A percentile compares a stretch with the other conserved stretches of the same genome.
Conservation (phyloP, 768 basidiomycete genomes). For the Boletus barrowsii region DNA sequence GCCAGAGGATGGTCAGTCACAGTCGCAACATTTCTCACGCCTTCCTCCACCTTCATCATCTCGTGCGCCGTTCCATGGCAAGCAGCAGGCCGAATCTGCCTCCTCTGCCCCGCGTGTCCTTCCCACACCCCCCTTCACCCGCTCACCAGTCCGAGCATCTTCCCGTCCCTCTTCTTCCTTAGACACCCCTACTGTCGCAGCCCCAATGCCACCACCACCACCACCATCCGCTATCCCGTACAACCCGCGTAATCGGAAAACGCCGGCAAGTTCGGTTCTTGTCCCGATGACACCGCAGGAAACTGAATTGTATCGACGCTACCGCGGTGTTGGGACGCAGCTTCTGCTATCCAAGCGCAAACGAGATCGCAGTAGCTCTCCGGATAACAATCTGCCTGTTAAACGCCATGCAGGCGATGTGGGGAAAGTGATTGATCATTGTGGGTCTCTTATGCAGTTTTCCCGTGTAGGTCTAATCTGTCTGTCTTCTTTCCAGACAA, state of each 20-base stretch:
- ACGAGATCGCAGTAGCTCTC: slow-evolving; percentile 39
- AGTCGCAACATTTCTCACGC: slow-evolving; percentile 25
- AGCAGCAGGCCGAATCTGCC: slow-evolving; percentile 23
- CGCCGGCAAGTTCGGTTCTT: slow-evolving; percentile 60
- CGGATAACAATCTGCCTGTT: slow-evolving; percentile 39
- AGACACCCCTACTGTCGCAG: slow-evolving; percentile 20
- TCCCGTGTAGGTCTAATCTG: slow-evolving; percentile 3
- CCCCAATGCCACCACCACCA: slow-evolving; percentile 25
- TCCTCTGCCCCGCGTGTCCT: slow-evolving; percentile 21
- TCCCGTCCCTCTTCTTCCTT: slow-evolving; percentile 40
- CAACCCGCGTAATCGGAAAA: slow-evolving; percentile 58
- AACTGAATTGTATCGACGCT: slow-evolving; percentile 55
- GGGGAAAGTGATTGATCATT: slow-evolving; percentile 72
- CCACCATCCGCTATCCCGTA: slow-evolving; percentile 49
- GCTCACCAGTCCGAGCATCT: slow-evolving; percentile 22
- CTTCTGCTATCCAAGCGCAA: slow-evolving; percentile 52
- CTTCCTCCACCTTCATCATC: slow-evolving; percentile 18
- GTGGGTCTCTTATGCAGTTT: slow-evolving; percentile 42
- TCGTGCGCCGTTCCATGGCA: slow-evolving; percentile 18
- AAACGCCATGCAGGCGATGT: slow-evolving; percentile 68
- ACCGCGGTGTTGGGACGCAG: slow-evolving; percentile 53
- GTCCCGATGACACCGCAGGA: slow-evolving; percentile 63
- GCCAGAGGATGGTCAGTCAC: slow-evolving; percentile 20
- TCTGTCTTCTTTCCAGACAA: slow-evolving; percentile 60
- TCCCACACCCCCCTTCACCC: slow-evolving; percentile 31